Base-by-base conservation (phyloP, 2,329 filamentous ascomycete genomes). In the Rutstroemia sydowiana region DNA sequence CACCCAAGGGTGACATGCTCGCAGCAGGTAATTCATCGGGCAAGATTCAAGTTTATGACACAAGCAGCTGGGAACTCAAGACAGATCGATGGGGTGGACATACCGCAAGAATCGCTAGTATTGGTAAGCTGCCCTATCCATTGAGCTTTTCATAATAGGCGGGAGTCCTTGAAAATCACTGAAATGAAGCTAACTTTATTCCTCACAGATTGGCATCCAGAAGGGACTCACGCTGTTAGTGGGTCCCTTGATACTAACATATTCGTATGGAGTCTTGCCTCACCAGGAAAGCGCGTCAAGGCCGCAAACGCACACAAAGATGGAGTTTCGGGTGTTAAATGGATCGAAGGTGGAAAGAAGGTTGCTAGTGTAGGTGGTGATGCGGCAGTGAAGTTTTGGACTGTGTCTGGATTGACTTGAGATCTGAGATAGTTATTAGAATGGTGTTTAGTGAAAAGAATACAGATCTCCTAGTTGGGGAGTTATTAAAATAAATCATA, bases 261-360 rank as follows among this genome's bases (percentile, higher is more conserved):
- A 18, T 91, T 88, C 66, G 83, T 95, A 28, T 98, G 93, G 89
- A 95, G 88, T 67, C 70, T 96, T 37, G 72, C 75, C 40, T 87
- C 88, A 66, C 92, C 92, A 0, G 90, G 88, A 2, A 87, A 87
- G 69, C 79, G 92, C 60, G 79, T 95, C 60, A 92, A 93, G 73
- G 85, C 83, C 13, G 71, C 82, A 20, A 95, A 95, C 65, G 90
- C 92, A 45, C 93, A 98, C 72, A 96, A 96, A 72, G 93, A 97
- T 65, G 93, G 93, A 9, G 90, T 97, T 16, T 89, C 86, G 60
- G 92, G 88, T 14, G 85, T 97, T 14, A 78, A 78, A 11, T 98
- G 92, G 90, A 76, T 88, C 13, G 77, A 76, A 26, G 81, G 78
- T 8, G 75, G 75, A 53, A 69, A 69, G 16, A 88, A 79, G 70